Evolutionary conservation across 2,329 filamentous ascomycete species (phyloP).

Genomic region (Colletotrichum sp.): DNA sequence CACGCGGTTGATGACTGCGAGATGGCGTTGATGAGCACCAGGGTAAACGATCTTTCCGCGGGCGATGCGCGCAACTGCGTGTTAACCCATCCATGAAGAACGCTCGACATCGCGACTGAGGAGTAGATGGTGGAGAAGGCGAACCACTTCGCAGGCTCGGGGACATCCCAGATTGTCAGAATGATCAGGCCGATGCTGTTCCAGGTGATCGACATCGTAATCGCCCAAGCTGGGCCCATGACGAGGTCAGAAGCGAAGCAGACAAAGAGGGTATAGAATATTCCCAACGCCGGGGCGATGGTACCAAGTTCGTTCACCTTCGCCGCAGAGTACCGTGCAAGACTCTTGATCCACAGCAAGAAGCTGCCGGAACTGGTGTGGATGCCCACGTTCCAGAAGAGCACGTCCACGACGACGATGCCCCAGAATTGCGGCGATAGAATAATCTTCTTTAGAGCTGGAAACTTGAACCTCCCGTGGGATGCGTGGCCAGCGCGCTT

Average conservation of each 20-base stretch:
- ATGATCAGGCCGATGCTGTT: conserved; percentile 34
- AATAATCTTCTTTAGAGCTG: conserved; percentile 37
- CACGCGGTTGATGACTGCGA: conserved; percentile 59
- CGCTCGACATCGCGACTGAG: conserved; percentile 2
- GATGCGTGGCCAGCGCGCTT: conserved; percentile 46
- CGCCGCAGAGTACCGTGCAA: conserved; percentile 46
- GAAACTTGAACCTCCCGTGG: conserved; percentile 37
- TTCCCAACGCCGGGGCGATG: conserved; percentile 1
- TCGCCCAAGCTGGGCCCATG: conserved; percentile 36
- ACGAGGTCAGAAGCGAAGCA: conserved; percentile 16
- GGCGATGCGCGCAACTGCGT: conserved; percentile 3
- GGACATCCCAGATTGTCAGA: conserved; percentile 59
- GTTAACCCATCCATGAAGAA: conserved; percentile 15
- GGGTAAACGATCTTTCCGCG: conserved; percentile 1
- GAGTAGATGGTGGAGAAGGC: conserved; percentile 44
- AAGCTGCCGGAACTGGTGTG: conserved; percentile 37
- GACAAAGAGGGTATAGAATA: conserved; percentile 11
- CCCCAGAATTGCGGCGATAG: conserved; percentile 43
- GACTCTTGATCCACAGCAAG: conserved; percentile 45
- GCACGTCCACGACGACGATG: conserved; percentile 38
- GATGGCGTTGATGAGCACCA: conserved; percentile 38
- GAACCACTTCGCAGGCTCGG: conserved; percentile 59
- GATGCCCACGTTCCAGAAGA: conserved; percentile 55
- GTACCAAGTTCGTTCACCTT: conserved; percentile 54
- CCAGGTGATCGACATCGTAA: conserved; percentile 4